Conservation (phyloP, 768 basidiomycete species). For the Grammothele lineata region DNA sequence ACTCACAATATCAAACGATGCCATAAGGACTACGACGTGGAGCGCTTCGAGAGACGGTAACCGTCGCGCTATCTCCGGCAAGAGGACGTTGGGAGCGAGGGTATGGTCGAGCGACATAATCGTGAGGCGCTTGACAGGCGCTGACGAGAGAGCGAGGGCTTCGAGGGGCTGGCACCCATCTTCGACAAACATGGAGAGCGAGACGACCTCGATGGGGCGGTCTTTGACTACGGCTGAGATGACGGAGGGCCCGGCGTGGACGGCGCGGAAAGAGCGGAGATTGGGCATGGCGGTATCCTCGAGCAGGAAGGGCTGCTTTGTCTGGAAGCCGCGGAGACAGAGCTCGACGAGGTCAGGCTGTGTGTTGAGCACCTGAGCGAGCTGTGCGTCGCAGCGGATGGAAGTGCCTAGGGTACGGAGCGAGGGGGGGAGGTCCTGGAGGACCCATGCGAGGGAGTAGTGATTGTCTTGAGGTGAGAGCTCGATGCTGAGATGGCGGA, state of each 20-base stretch:
- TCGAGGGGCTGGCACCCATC: slow-evolving; percentile 39
- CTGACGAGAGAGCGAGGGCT: slow-evolving; percentile 35
- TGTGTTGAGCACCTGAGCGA: slow-evolving; percentile 48
- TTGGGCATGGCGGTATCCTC: slow-evolving; percentile 40
- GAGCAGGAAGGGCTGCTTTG: slow-evolving; percentile 32
- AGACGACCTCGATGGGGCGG: slow-evolving; percentile 46
- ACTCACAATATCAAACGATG: slow-evolving; percentile 45
- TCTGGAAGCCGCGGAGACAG: slow-evolving; percentile 49
- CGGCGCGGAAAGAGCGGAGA: slow-evolving; percentile 47
- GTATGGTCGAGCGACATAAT: slow-evolving; percentile 53
- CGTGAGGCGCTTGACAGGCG: slow-evolving; percentile 45
- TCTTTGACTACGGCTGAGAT: slow-evolving; percentile 42
- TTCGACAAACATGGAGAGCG: slow-evolving; percentile 47
- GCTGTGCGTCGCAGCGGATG: slow-evolving; percentile 43
- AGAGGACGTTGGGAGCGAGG: slow-evolving; percentile 36
- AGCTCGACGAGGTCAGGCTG: slow-evolving; percentile 49
- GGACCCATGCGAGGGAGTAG: slow-evolving; percentile 43
- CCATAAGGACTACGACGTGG: slow-evolving; percentile 54
- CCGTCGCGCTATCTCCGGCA: slow-evolving; percentile 43
- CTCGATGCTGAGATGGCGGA: slow-evolving; percentile 46
- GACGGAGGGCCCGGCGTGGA: slow-evolving; percentile 45
- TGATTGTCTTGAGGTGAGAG: slow-evolving; percentile 34
- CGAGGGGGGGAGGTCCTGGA: slow-evolving; percentile 39
- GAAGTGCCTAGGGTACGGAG: slow-evolving; percentile 51
- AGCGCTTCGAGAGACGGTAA: slow-evolving; percentile 53